Base-by-base conservation (phyloP, 2,329 filamentous ascomycete species). In the Trematosphaeria pertusa region DNA sequence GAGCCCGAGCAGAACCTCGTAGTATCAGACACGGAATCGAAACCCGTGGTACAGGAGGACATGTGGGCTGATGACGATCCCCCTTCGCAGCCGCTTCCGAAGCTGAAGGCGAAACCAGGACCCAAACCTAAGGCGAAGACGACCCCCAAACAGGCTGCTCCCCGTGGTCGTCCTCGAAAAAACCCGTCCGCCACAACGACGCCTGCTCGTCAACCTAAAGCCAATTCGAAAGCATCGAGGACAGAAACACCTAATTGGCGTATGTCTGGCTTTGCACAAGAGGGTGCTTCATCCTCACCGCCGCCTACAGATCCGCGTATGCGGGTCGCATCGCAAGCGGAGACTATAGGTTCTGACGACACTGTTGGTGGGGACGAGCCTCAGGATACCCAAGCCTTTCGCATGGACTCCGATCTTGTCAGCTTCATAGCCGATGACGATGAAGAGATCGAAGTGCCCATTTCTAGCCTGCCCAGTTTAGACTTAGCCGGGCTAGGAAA, bases 381-480 rank as follows among this genome's bases (percentile, higher is more conserved):
- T 2, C 70, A 75, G 40, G 70, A 76, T 17, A 72, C 73, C 15
- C 73, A 73, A 35, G 72, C 67, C 18, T 69, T 75, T 32, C 66
- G 71, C 30, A 46, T 69, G 4, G 75, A 78, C 48, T 78, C 75
- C 4, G 76, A 79, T 35, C 68, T 78, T 4, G 63, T 66, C 8
- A 73, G 71, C 42, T 79, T 79, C 54, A 71, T 79, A 35, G 75
- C 71, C 0, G 72, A 70, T 21, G 73, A 73, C n/a, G 74, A 74
- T 20, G 72, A 74, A 21, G 50, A 67, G 3, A 15, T 43, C 19
- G 65, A 66, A 7, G 53, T 60, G 5, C 64, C 72, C 5, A 55
- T 54, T 9, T 70, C 68, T 5, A 71, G 68, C 44, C 56, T 71
- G 9, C 67, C 67, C 5, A 58, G 58, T 24, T 35, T 65, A 11